Base-by-base conservation (phyloP, 2,329 filamentous ascomycete species). In the Aspergillus calidoustus region DNA sequence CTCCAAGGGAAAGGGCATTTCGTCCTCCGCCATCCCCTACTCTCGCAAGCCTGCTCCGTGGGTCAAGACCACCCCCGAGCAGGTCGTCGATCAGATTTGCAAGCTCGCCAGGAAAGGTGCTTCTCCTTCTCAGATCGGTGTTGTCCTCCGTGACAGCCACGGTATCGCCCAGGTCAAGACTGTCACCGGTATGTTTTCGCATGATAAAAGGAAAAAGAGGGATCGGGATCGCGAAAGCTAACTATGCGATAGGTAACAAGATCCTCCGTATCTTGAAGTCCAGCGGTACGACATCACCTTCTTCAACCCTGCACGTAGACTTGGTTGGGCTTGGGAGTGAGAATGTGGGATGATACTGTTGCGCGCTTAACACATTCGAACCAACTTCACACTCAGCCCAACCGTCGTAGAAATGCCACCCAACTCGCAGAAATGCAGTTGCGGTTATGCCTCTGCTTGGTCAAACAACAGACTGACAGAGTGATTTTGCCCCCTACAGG, bases 1-100 rank as follows among this genome's bases (percentile, higher is more conserved):
- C 90, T 91, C 87, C 88, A 97, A 97, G 79, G 94, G 95, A 86
- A 98, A 98, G 92, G 96, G 95, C 84, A 99, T 99, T 85, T 93
- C 92, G 73, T 84, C 92, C 84, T 97, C 92, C 68, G 92, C 95
- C 77, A 85, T 98, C 83, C 95, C 96, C 79, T 99, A 98, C 90
- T 97, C 92, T 73, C 94, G 95, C 85, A 89, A 87, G 75, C 81
- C 93, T 69, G 94, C 95, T 66, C 87, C 93, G 74, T 99, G 95
- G 95, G 87, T 98, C 83, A 99, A 99, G 91, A 96, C 92, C 85
- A 97, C 93, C 75, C 93, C 95, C 79, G 93, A 97, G 77, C 92
- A 96, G 86, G 93, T 99, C 81, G 92, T 97, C 76, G 95, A 99
- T 81, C 93, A 98, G 71, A 99, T 99, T 86, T 93, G 91, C 86